Evolutionary conservation across 75 land plant species (phyloP).

Genomic region (Adiantum capillusveneris): DNA sequence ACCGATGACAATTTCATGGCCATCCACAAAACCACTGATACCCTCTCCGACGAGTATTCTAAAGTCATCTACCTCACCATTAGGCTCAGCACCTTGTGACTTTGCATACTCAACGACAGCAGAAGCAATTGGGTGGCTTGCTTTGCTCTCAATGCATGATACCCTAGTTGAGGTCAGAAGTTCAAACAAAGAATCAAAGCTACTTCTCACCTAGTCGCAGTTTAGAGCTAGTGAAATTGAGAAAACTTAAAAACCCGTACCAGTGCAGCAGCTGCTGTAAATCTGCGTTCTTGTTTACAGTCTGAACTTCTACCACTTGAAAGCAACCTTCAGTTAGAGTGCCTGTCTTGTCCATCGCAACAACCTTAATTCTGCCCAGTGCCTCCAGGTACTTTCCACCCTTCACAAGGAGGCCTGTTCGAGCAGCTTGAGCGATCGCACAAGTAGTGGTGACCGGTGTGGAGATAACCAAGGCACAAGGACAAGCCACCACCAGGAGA

Average conservation of each 20-base stretch:
- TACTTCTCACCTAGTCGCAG: too few species aligned
- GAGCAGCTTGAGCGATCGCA: slow-evolving; percentile 73
- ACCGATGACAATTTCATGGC: slow-evolving; percentile 57
- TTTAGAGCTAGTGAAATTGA: too few species aligned
- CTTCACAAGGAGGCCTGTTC: slow-evolving; percentile 60
- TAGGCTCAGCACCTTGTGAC: slow-evolving; percentile 29
- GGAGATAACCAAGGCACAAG: slow-evolving; percentile 85
- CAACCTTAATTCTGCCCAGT: slow-evolving; percentile 47
- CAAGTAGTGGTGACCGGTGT: slow-evolving; percentile 86
- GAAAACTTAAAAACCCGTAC: too few species aligned
- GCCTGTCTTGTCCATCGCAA: slow-evolving; percentile 96
- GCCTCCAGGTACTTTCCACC: slow-evolving; percentile 76
- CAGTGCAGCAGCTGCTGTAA: slow-evolving; percentile 47
- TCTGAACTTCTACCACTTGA: slow-evolving; percentile 41
- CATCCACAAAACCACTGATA: slow-evolving; percentile 58
- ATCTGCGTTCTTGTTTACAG: slow-evolving; percentile 18
- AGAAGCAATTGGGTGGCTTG: slow-evolving; percentile 91
- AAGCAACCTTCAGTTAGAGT: slow-evolving; percentile 85
- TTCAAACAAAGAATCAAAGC: too few species aligned
- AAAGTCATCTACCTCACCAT: slow-evolving; percentile 58
- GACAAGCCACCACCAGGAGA: slow-evolving; percentile 83
- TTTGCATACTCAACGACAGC: slow-evolving; percentile 64
- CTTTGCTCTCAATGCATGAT: slow-evolving; percentile 77
- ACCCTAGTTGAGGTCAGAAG: too few species aligned
- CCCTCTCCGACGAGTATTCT: slow-evolving; percentile 75